Evolutionary conservation across 2,329 filamentous ascomycete genomes (phyloP).

Genomic region (Plenodomus lindquistii): DNA sequence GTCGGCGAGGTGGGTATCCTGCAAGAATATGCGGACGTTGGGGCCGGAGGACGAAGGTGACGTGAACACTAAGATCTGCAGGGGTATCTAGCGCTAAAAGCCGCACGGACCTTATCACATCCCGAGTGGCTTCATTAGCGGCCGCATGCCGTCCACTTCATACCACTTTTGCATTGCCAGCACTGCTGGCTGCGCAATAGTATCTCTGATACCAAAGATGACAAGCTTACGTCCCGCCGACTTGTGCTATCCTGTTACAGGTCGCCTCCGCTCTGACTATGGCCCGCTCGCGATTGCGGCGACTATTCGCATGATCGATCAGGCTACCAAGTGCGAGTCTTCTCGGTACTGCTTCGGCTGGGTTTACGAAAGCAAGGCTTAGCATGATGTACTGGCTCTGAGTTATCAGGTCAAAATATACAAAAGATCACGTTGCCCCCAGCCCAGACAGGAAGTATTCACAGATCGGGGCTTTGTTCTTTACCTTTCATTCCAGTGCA

Average conservation of each 20-base stretch:
- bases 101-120: conserved; percentile 7
- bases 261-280: conserved; percentile 11
- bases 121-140: conserved; percentile 21
- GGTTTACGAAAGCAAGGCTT: neutral
- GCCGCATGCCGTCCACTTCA: conserved; percentile 13
- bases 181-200: neutral
- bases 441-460: neutral
- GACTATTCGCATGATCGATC: conserved; percentile 19
- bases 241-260: conserved; percentile 17
- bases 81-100: conserved; percentile 9
- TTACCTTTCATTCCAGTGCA: conserved; percentile 4
- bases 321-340: neutral
- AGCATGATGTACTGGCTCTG: neutral
- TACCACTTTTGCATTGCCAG: conserved; percentile 5
- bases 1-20: conserved; percentile 3
- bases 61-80: conserved; percentile 19
- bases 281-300: conserved; percentile 9
- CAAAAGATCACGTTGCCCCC: neutral
- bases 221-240: conserved; percentile 19
- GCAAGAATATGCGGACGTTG: conserved; percentile 16
- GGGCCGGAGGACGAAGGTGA: conserved; percentile 15
- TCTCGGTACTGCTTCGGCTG: neutral
- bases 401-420: neutral
- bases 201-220: conserved; percentile 7
- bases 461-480: conserved; percentile 1